Percentiles rank a stretch among this genome's conserved stretches.
Conservation (phyloP, 352 stramenopile genomes). For the Globisporangium spiculum region DNA sequence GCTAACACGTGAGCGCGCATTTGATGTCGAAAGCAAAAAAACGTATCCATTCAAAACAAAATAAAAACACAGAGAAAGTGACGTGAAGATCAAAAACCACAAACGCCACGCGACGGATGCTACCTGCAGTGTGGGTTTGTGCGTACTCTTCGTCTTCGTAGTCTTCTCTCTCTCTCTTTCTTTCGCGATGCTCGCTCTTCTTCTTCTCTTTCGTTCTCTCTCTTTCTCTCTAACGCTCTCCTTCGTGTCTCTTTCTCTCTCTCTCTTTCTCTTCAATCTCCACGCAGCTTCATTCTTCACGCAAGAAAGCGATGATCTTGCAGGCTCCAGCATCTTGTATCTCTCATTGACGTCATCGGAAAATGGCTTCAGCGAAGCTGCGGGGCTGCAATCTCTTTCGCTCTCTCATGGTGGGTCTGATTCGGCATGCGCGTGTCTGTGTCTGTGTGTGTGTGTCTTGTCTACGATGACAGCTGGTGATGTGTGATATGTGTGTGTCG, state of each 20-base stretch:
- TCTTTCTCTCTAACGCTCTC: not conserved
- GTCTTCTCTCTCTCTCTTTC: not conserved
- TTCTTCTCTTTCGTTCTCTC: not conserved
- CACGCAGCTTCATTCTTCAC: not conserved
- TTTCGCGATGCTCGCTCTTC: not conserved
- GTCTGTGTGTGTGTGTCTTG: slow-evolving; percentile 3
- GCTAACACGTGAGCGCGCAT: not conserved
- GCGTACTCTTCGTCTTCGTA: not conserved
- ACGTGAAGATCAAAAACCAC: not conserved
- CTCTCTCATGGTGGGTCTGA: not conserved
- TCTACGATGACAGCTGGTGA: not conserved
- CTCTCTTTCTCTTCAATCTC: not conserved
- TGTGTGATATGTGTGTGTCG: slow-evolving; percentile 6
- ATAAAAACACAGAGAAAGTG: slow-evolving; percentile 6
- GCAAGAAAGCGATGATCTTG: not conserved
- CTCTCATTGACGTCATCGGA: not conserved
- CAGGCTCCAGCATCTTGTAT: not conserved
- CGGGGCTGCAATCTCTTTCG: not conserved
- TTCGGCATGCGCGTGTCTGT: not conserved
- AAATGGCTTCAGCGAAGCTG: not conserved
- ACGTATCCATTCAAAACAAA: slow-evolving; percentile 10
- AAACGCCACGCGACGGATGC: not conserved
- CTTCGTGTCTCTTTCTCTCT: not conserved
- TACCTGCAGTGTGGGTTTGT: not conserved
- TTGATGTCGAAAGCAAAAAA: not conserved